Evolutionary conservation across 306 rosid species (phyloP).

Genomic region (Hippophae rhamnoides): DNA sequence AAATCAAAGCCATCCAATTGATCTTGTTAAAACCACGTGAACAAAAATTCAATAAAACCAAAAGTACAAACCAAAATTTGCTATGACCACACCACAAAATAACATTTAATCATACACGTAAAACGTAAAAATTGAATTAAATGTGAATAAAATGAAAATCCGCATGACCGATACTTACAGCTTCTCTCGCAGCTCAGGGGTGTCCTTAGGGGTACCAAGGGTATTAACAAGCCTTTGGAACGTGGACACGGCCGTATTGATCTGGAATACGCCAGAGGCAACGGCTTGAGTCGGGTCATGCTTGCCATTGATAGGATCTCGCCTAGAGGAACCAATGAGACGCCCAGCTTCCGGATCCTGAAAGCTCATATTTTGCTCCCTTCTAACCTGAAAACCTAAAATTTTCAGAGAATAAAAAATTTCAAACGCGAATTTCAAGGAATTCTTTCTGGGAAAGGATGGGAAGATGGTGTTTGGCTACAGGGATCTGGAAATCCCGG

Average conservation of each 20-base stretch:
- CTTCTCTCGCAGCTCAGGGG: slow-evolving; percentile 88
- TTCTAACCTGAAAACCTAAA: slow-evolving; percentile 23
- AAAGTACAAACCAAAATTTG: background rate
- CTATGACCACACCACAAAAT: background rate
- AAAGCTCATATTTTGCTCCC: slow-evolving; percentile 53
- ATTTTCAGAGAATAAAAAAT: slow-evolving; percentile 15
- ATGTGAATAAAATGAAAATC: background rate
- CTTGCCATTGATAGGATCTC: slow-evolving; percentile 52
- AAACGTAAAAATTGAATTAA: slow-evolving; percentile 1
- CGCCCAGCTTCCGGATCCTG: slow-evolving; percentile 83
- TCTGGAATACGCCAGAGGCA: slow-evolving; percentile 94
- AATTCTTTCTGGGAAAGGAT: background rate
- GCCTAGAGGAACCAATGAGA: slow-evolving; percentile 45
- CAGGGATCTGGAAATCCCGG: slow-evolving; percentile 18
- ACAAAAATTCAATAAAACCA: slow-evolving; percentile 8
- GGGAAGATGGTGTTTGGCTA: slow-evolving; percentile 12
- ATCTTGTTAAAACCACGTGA: slow-evolving; percentile 2
- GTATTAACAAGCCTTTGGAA: slow-evolving; percentile 94
- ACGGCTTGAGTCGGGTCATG: slow-evolving; percentile 90
- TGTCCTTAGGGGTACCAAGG: slow-evolving; percentile 95
- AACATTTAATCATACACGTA: background rate
- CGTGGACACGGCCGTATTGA: slow-evolving; percentile 91
- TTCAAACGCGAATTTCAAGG: slow-evolving; percentile 7
- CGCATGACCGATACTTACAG: slow-evolving; percentile 41
- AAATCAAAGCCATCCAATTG: slow-evolving; percentile 6